phyloP scores from a whole-genome alignment of 176 grass and related monocot species.

The Musa acuminata region DNA sequence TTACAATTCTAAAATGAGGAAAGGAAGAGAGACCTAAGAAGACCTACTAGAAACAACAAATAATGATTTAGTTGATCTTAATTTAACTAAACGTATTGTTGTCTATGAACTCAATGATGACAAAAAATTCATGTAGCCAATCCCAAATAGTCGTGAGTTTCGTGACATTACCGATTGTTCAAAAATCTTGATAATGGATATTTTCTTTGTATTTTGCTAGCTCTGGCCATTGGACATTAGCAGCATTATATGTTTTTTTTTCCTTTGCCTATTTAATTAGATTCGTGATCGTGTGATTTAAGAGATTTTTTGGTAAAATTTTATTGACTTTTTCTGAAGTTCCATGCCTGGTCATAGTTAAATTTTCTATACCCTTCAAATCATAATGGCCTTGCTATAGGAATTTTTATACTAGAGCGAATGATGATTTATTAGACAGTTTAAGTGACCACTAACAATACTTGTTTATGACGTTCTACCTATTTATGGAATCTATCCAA shows the following conservation, averaged over 20 bases:
- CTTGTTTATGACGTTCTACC: neutral
- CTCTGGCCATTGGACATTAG: neutral
- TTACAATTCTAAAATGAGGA: no score
- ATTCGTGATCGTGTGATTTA: neutral
- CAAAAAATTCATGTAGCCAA: no score
- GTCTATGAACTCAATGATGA: no score
- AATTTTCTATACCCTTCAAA: neutral
- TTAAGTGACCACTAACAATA: neutral
- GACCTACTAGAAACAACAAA: no score
- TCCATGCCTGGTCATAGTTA: neutral
- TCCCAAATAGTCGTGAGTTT: no score
- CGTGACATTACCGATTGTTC: no score
- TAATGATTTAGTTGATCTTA: no score
- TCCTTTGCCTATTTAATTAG: neutral
- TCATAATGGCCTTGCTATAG: neutral
- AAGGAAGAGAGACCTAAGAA: no score
- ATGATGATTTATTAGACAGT: neutral
- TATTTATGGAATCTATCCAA: neutral
- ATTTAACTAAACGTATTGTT: no score
- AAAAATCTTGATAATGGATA: no score
- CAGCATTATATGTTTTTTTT: neutral
- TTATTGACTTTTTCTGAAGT: neutral
- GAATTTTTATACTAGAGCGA: neutral
- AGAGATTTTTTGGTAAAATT: neutral
- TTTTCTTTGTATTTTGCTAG: neutral